Conservation (phyloP, 2,329 filamentous ascomycete genomes). For the Aspergillus pseudoterreus region DNA sequence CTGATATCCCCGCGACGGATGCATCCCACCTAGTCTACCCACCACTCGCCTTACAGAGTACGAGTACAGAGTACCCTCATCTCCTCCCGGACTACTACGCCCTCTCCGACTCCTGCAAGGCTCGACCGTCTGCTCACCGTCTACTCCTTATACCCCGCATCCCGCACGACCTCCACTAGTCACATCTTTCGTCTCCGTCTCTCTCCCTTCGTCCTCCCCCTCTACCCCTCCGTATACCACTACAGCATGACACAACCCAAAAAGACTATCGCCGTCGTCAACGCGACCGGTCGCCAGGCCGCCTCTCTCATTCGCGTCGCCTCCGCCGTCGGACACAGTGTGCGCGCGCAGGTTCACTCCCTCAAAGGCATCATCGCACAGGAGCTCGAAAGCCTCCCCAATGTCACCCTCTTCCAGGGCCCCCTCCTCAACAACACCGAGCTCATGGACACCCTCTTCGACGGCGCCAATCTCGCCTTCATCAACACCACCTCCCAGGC, state of each 20-base stretch:
- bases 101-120: constrained; percentile 11
- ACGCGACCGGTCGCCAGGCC: constrained; percentile 91
- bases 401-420: constrained; percentile 70
- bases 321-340: constrained; percentile 86
- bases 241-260: constrained; percentile 44
- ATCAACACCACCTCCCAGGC: constrained; percentile 94
- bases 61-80: background rate
- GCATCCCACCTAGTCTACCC: background rate
- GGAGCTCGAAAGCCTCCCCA: constrained; percentile 77
- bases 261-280: constrained; percentile 91
- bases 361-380: constrained; percentile 82
- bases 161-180: constrained; percentile 5
- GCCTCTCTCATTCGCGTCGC: constrained; percentile 93
- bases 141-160: constrained; percentile 3
- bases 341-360: constrained; percentile 86
- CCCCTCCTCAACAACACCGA: constrained; percentile 65
- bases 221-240: constrained; percentile 1
- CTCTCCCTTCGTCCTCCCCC: constrained; percentile 5
- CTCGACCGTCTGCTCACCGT: constrained; percentile 8
- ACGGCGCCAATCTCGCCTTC: constrained; percentile 82
- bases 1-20: background rate
- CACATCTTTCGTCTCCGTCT: constrained; percentile 3
- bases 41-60: background rate
- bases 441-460: constrained; percentile 74
- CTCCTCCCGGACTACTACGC: constrained; percentile 13